Evolutionary conservation across 1,284 basidiomycete genomes (phyloP).

Genomic region (Porodaedalea pini): DNA sequence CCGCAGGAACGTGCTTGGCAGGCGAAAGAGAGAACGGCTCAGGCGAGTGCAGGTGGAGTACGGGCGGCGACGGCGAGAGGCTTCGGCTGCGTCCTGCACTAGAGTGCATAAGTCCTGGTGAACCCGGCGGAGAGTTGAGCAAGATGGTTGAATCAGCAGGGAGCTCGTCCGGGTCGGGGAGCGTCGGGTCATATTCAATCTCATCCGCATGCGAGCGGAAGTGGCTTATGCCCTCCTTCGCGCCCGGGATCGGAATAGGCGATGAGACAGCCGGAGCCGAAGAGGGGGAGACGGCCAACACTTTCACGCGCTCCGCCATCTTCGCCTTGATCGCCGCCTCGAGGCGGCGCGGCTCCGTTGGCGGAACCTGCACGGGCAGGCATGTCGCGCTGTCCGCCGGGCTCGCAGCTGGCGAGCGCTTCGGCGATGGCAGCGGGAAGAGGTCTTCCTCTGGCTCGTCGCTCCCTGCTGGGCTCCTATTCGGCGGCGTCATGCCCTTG

Average conservation of each 20-base stretch:
- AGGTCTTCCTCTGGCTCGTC: slow-evolving; percentile 23
- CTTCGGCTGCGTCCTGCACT: background rate
- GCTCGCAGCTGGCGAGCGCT: slow-evolving; percentile 19
- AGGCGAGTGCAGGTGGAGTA: no score
- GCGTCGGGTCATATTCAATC: slow-evolving; percentile 14
- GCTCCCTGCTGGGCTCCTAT: background rate
- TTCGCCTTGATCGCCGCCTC: slow-evolving; percentile 18
- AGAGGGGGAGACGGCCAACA: background rate
- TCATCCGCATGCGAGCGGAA: slow-evolving; percentile 14
- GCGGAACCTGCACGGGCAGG: background rate
- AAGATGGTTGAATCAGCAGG: slow-evolving; percentile 11
- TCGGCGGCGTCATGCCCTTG: background rate
- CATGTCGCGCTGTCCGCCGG: slow-evolving; percentile 14
- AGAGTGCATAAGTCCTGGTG: background rate
- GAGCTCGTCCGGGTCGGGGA: slow-evolving; percentile 18
- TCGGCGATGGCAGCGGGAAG: slow-evolving; percentile 24
- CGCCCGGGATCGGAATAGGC: slow-evolving; percentile 7
- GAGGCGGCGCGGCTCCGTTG: slow-evolving; percentile 12
- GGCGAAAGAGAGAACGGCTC: background rate
- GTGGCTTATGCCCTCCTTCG: background rate
- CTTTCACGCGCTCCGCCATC: slow-evolving; percentile 9
- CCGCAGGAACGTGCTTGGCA: background rate
- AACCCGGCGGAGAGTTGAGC: slow-evolving; percentile 12
- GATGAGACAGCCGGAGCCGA: background rate
- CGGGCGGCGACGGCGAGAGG: background rate